Conservation (phyloP, 495 filamentous ascomycete species). For the Staphylotrichum tortipilum region DNA sequence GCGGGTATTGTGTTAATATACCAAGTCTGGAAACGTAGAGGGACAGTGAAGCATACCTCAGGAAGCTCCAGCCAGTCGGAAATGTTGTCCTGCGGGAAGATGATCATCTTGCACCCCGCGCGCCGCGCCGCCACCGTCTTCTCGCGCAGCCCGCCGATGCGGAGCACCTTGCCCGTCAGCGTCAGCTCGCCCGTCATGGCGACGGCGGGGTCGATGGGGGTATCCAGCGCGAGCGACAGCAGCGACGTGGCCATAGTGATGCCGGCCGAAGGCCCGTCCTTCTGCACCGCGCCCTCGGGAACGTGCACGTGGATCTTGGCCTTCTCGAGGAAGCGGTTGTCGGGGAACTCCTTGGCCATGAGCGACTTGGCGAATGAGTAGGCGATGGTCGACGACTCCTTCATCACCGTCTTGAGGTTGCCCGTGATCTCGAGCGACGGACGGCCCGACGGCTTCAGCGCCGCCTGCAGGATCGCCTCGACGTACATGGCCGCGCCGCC, state of each 20-base stretch:
- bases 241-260: constrained; percentile 95
- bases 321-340: constrained; percentile 94
- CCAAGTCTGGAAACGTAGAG: too few species aligned
- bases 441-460: constrained; percentile 59
- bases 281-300: constrained; percentile 91
- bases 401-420: constrained; percentile 95
- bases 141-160: constrained; percentile 92
- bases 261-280: constrained; percentile 92
- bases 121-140: constrained; percentile 97
- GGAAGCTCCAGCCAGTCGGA: constrained; percentile 97
- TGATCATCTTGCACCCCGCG: constrained; percentile 87
- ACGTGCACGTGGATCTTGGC: constrained; percentile 94
- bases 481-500: constrained; percentile 95
- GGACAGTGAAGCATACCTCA: constrained; percentile 53
- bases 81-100: constrained; percentile 92
- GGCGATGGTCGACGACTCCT: constrained; percentile 87
- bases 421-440: constrained; percentile 84
- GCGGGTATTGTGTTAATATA: constrained; percentile 27
- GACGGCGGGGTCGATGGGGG: constrained; percentile 70
- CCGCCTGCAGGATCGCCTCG: constrained; percentile 86
- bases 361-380: constrained; percentile 92
- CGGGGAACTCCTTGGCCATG: constrained; percentile 72
- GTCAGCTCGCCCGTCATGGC: constrained; percentile 99
- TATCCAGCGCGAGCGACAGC: constrained; percentile 72
- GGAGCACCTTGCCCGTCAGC: constrained; percentile 91